phyloP scores from a whole-genome alignment of 208 protist genomes.

The Endotrypanum monterogeii region DNA sequence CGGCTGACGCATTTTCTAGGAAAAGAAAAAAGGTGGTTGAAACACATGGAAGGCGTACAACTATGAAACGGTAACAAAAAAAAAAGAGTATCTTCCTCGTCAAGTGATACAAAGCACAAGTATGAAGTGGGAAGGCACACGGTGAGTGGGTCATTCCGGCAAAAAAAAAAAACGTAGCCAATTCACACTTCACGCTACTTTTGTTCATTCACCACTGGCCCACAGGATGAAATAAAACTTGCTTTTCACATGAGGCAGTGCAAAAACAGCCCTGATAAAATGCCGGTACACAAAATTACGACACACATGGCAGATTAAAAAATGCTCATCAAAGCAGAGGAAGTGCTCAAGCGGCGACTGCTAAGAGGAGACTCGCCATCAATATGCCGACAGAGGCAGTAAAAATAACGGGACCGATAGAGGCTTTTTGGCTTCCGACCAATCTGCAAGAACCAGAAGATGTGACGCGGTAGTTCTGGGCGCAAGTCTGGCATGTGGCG shows the following conservation, averaged over 20 bases:
- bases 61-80: too few relatives aligned
- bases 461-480: neutral
- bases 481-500: conserved; percentile 2
- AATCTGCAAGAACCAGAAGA: neutral
- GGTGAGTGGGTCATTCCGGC: neutral
- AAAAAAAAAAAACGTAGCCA: neutral
- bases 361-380: neutral
- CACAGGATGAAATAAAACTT: neutral
- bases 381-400: neutral
- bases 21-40: too few relatives aligned
- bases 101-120: too few relatives aligned
- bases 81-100: too few relatives aligned
- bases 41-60: too few relatives aligned
- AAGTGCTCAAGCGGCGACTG: neutral
- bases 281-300: neutral
- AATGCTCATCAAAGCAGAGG: neutral
- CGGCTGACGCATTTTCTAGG: too few relatives aligned
- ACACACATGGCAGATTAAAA: neutral
- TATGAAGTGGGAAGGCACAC: neutral
- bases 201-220: neutral
- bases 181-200: neutral
- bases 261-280: neutral
- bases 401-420: neutral
- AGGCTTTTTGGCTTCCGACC: neutral
- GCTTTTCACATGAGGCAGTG: neutral